Conservation (phyloP, 139 green algal species). For the Helicosporidium sp. region DNA sequence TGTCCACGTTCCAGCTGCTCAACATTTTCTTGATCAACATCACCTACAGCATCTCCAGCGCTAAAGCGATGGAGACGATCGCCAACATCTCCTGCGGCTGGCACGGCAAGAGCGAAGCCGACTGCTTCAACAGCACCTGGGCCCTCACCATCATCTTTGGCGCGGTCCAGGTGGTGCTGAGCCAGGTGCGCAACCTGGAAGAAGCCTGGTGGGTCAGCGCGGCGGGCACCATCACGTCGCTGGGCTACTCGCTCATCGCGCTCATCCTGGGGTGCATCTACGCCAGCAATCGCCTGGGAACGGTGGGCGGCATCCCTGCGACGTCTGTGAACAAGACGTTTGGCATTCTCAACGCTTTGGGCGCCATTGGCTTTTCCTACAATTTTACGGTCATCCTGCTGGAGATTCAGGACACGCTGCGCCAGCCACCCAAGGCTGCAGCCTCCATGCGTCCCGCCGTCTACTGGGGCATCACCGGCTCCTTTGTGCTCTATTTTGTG, state of each 20-base stretch:
- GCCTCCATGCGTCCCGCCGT: constrained; percentile 5
- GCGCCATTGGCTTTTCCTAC: constrained; percentile 27
- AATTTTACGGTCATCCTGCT: constrained; percentile 14
- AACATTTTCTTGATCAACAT: constrained; percentile 10
- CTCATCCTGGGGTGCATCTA: constrained; percentile 8
- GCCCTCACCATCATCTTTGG: constrained; percentile 22
- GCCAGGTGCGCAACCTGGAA: constrained; percentile 19
- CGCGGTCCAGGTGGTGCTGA: constrained; percentile 22
- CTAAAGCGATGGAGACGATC: constrained; percentile 4
- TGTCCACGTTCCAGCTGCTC: constrained; percentile 4
- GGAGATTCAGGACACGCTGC: constrained; percentile 26
- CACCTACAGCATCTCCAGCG: constrained; percentile 9
- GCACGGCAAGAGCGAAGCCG: not conserved
- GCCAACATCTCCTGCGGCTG: not conserved
- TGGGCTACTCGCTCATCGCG: constrained; percentile 28
- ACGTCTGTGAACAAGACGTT: constrained; percentile 10
- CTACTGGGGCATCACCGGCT: not conserved
- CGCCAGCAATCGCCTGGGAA: not conserved
- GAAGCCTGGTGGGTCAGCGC: constrained; percentile 3
- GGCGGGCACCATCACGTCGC: constrained; percentile 19
- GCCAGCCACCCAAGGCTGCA: constrained; percentile 3
- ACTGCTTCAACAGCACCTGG: constrained; percentile 14
- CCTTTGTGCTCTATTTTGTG: constrained; percentile 14
- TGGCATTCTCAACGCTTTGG: constrained; percentile 28
- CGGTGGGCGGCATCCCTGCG: constrained; percentile 1